Evolutionary conservation across 805 yeast species (phyloP).

Genomic region (Suhomyces kilbournensis): DNA sequence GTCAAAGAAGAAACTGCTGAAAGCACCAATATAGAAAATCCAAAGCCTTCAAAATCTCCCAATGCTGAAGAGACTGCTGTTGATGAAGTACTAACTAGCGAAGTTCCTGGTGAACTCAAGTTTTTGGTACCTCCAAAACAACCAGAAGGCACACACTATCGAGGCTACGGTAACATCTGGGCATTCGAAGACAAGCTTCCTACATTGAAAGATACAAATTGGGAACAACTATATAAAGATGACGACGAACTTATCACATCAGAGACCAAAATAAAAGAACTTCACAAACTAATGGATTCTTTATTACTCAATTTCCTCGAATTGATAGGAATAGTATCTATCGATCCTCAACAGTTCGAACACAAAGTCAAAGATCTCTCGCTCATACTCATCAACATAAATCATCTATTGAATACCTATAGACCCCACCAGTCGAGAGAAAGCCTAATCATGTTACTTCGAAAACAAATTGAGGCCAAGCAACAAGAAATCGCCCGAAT

Average conservation of each 20-base stretch:
- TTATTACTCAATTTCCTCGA: conserved; percentile 78
- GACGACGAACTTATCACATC: conserved; percentile 36
- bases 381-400: conserved; percentile 79
- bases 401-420: conserved; percentile 87
- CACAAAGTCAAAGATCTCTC: conserved; percentile 75
- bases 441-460: conserved; percentile 70
- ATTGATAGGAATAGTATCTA: conserved; percentile 70
- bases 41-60: not conserved
- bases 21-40: conserved; percentile 18
- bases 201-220: conserved; percentile 70
- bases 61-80: conserved; percentile 5
- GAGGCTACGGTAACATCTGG: conserved; percentile 93
- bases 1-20: not conserved
- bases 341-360: conserved; percentile 61
- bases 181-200: conserved; percentile 75
- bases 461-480: conserved; percentile 66
- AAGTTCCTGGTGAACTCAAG: conserved; percentile 46
- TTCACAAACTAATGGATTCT: conserved; percentile 77
- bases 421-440: conserved; percentile 95
- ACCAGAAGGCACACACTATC: conserved; percentile 63
- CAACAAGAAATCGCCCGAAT: conserved; percentile 49
- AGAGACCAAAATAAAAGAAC: conserved; percentile 59
- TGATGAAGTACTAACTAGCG: not conserved
- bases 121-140: conserved; percentile 62
- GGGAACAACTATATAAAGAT: conserved; percentile 62